Conservation (phyloP, 108 stramenopile species). For the Pelagomonas calceolata region DNA sequence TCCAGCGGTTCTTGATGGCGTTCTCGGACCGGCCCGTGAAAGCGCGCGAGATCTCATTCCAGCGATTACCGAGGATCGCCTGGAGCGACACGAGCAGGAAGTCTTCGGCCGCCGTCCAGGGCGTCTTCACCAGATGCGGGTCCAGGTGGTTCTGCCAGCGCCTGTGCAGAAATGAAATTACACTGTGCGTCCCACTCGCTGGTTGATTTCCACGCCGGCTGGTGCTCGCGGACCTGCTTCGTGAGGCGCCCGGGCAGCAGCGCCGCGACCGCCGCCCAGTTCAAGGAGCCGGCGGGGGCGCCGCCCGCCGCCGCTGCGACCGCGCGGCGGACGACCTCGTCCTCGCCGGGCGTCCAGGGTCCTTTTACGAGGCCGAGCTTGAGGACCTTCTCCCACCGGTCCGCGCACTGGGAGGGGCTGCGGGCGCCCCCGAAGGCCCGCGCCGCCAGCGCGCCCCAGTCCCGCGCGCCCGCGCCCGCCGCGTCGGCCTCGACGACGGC, state of each 20-base stretch:
- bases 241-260: slow-evolving; percentile 9
- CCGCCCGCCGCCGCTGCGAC: not conserved
- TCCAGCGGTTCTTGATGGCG: slow-evolving; percentile 34
- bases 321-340: slow-evolving; percentile 24
- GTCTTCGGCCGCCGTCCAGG: slow-evolving; percentile 24
- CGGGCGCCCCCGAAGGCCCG: slow-evolving; percentile 15
- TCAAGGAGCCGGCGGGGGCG: no score
- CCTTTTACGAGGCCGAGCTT: slow-evolving; percentile 48
- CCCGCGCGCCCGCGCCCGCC: not conserved
- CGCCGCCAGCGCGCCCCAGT: not conserved
- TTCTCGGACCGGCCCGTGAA: slow-evolving; percentile 31
- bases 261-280: slow-evolving; percentile 11
- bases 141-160: slow-evolving; percentile 29
- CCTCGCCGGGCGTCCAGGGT: slow-evolving; percentile 45
- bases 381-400: slow-evolving; percentile 52
- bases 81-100: slow-evolving; percentile 9
- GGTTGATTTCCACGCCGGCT: no score
- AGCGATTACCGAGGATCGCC: slow-evolving; percentile 2
- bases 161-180: no score
- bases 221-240: slow-evolving; percentile 24
- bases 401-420: slow-evolving; percentile 45
- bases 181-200: no score
- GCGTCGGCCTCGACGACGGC: not conserved
- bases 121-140: slow-evolving; percentile 22
- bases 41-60: slow-evolving; percentile 16